Percentiles rank a stretch among this genome's conserved stretches.
phyloP scores from a whole-genome alignment of 1,139 yeast genomes.

The Debaryomycetaceae sp. region DNA sequence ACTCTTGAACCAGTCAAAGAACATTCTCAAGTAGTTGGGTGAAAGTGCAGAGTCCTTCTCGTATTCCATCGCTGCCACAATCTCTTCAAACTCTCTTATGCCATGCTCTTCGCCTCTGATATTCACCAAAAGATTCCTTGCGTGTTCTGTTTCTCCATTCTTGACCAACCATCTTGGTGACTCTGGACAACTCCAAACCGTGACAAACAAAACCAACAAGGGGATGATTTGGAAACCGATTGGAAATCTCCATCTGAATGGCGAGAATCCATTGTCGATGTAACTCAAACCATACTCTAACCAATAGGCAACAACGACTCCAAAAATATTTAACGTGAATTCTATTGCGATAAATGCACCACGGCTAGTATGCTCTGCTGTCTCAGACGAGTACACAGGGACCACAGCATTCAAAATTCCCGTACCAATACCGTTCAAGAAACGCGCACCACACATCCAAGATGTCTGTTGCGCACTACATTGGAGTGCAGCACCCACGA shows the following conservation, averaged over 20 bases:
- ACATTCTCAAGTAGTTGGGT: constrained; percentile 15
- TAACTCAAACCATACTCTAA: constrained; percentile 21
- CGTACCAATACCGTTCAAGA: constrained; percentile 39
- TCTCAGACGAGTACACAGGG: constrained; percentile 30
- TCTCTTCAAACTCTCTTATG: constrained; percentile 6
- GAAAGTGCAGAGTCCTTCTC: constrained; percentile 19
- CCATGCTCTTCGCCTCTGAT: constrained; percentile 10
- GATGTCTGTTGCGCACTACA: constrained; percentile 18
- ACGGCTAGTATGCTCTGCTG: constrained; percentile 28
- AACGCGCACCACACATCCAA: constrained; percentile 31
- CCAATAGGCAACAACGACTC: constrained; percentile 21
- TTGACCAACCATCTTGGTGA: constrained; percentile 55
- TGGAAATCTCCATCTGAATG: constrained; percentile 25
- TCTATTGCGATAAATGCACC: constrained; percentile 31
- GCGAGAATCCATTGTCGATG: constrained; percentile 11
- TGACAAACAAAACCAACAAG: constrained; percentile 14
- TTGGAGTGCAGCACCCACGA: constrained; percentile 26
- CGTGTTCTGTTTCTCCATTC: constrained; percentile 18
- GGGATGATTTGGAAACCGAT: constrained; percentile 30
- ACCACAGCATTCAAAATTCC: constrained; percentile 23
- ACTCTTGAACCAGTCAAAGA: constrained; percentile 13
- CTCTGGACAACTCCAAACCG: constrained; percentile 37
- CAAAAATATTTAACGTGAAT: constrained; percentile 26
- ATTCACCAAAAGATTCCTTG: constrained; percentile 5
- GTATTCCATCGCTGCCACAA: constrained; percentile 11